A percentile compares a stretch with the other conserved stretches of the same genome.
These are phyloP conservation scores for Incumbomyces lentus DNA, from an alignment of 2,329 filamentous ascomycete species.

Conservation along the genomic window DNA sequence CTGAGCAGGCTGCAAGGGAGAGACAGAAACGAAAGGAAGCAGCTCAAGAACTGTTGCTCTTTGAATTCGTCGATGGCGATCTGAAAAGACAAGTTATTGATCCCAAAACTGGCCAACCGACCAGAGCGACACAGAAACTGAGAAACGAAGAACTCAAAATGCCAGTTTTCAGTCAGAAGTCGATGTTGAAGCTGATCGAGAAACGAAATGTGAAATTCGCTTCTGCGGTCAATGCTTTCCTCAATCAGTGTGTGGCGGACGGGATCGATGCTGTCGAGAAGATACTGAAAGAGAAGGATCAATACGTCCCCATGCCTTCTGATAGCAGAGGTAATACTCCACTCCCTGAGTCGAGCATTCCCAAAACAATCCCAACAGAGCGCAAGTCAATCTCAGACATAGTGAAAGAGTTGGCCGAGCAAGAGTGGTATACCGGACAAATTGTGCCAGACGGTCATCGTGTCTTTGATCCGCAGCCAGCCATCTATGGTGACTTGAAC, in stretches of 20 bases:
- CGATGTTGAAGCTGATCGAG: slow-evolving; percentile 80
- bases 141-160: slow-evolving; percentile 75
- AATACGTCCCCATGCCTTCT: slow-evolving; percentile 53
- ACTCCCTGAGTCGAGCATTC: slow-evolving; percentile 31
- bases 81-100: slow-evolving; percentile 68
- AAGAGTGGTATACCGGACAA: slow-evolving; percentile 82
- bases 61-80: slow-evolving; percentile 89
- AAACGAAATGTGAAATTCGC: slow-evolving; percentile 78
- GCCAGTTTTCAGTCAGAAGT: slow-evolving; percentile 85
- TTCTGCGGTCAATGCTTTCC: slow-evolving; percentile 63
- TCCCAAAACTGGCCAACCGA: slow-evolving; percentile 62
- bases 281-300: slow-evolving; percentile 49
- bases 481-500: slow-evolving; percentile 71
- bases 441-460: slow-evolving; percentile 89
- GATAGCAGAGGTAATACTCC: slow-evolving; percentile 31
- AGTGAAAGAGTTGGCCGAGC: slow-evolving; percentile 66
- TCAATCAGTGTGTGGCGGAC: slow-evolving; percentile 60
- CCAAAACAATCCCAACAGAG: slow-evolving; percentile 65
- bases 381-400: slow-evolving; percentile 76
- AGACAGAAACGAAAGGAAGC: slow-evolving; percentile 26
- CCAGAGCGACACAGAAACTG: slow-evolving; percentile 56
- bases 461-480: slow-evolving; percentile 74
- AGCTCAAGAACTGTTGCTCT: slow-evolving; percentile 64
- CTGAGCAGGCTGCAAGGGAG: slow-evolving; percentile 26
- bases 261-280: slow-evolving; percentile 55